Evolutionary conservation across 1,284 basidiomycete genomes (phyloP).

Genomic region (Cryptococcus floricola): DNA sequence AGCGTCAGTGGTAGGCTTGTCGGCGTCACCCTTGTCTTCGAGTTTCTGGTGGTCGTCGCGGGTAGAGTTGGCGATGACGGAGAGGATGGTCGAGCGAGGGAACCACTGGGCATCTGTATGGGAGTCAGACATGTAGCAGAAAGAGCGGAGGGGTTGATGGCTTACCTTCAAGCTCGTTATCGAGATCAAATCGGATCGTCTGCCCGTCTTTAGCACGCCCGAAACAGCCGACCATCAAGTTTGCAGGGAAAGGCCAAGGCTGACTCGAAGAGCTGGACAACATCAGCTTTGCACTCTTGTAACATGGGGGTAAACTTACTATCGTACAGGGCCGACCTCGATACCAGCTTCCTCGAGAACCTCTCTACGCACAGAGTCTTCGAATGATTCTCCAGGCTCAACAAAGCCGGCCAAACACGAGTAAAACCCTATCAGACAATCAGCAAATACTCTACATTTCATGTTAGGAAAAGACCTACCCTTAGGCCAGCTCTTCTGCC

Average conservation of each 20-base stretch:
- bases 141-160: background rate
- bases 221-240: slow-evolving; percentile 87
- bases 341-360: slow-evolving; percentile 94
- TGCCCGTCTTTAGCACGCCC: slow-evolving; percentile 64
- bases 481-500: slow-evolving; percentile 57
- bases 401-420: slow-evolving; percentile 87
- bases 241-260: slow-evolving; percentile 74
- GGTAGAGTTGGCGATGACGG: slow-evolving; percentile 57
- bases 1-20: slow-evolving; percentile 30
- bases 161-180: slow-evolving; percentile 88
- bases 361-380: slow-evolving; percentile 89
- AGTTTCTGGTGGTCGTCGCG: slow-evolving; percentile 61
- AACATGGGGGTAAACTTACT: slow-evolving; percentile 56
- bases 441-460: background rate
- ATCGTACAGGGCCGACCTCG: slow-evolving; percentile 73
- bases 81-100: slow-evolving; percentile 65
- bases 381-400: slow-evolving; percentile 90
- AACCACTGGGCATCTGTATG: slow-evolving; percentile 79
- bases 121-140: background rate
- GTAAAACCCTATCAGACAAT: slow-evolving; percentile 53
- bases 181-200: slow-evolving; percentile 77
- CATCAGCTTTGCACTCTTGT: background rate
- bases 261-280: slow-evolving; percentile 43
- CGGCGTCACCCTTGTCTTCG: slow-evolving; percentile 27
- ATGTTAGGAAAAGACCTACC: slow-evolving; percentile 33